Evolutionary conservation across 441 rosid species (phyloP).

Genomic region (Mallotus repandus): DNA sequence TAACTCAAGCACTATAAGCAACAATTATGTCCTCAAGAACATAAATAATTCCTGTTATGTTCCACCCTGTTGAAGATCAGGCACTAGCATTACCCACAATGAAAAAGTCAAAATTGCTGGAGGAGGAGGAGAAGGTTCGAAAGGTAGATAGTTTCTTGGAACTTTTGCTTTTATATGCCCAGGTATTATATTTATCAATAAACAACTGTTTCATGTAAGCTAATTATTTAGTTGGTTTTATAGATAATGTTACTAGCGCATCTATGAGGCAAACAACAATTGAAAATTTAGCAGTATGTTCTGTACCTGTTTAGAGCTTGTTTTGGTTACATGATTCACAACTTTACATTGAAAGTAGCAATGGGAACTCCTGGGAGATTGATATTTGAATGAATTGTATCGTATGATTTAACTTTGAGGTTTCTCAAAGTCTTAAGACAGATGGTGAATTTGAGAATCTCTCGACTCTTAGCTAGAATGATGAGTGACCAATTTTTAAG

Average conservation of each 20-base stretch:
- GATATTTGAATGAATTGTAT: neutral
- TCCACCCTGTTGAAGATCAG: conserved; percentile 11
- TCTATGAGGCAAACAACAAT: neutral
- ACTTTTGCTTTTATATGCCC: conserved; percentile 91
- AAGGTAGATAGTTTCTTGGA: conserved; percentile 36
- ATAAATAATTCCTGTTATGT: neutral
- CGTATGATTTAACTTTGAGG: neutral
- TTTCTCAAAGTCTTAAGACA: neutral
- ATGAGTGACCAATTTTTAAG: neutral
- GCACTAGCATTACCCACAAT: neutral
- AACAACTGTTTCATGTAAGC: neutral
- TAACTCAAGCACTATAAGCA: conserved; percentile 2
- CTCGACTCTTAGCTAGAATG: too few species aligned
- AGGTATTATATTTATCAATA: conserved; percentile 33
- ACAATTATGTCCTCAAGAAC: conserved; percentile 14
- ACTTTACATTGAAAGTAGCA: neutral
- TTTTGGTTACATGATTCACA: neutral
- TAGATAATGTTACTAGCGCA: neutral
- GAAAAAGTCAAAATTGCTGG: neutral
- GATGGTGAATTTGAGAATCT: neutral
- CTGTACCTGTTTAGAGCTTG: too few species aligned
- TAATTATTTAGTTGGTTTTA: neutral
- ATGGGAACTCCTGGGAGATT: neutral
- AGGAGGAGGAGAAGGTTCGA: conserved; percentile 11
- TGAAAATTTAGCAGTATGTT: neutral